Percentiles rank a stretch among this genome's conserved stretches.
phyloP scores from a whole-genome alignment of 2,329 filamentous ascomycete genomes.

The Fonsecaea monophora region DNA sequence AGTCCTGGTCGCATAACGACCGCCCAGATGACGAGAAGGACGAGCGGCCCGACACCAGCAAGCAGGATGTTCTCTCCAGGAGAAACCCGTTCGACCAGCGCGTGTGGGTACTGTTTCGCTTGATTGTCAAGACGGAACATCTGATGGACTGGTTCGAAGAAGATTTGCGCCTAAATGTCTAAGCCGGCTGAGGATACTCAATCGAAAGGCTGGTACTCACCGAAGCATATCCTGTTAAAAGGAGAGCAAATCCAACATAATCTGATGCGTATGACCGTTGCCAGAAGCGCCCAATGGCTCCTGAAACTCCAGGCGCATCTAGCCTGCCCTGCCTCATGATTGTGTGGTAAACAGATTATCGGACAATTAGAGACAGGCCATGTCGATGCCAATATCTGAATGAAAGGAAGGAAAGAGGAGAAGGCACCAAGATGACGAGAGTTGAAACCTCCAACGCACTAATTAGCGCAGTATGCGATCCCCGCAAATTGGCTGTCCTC shows the following conservation, averaged over 20 bases:
- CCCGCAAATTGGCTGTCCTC: conserved; percentile 36
- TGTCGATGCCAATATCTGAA: background rate
- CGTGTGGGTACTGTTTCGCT: conserved; percentile 84
- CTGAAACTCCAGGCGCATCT: conserved; percentile 48
- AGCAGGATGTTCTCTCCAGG: conserved; percentile 77
- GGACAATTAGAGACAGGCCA: background rate
- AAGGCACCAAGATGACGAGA: background rate
- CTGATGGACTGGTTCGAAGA: conserved; percentile 86
- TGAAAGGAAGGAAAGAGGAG: background rate
- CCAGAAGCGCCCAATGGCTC: conserved; percentile 59
- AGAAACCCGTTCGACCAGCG: conserved; percentile 80
- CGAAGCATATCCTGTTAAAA: conserved; percentile 70
- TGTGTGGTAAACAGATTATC: background rate
- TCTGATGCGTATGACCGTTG: conserved; percentile 84
- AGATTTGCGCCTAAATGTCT: conserved; percentile 67
- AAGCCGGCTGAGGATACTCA: conserved; percentile 14
- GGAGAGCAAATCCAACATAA: conserved; percentile 76
- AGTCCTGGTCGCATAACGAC: conserved; percentile 65
- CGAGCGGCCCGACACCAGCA: conserved; percentile 73
- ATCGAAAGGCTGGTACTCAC: conserved; percentile 14
- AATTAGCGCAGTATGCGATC: conserved; percentile 7
- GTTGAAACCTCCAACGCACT: background rate
- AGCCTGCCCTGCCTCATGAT: conserved; percentile 20
- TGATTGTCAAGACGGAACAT: conserved; percentile 91
- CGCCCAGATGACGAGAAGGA: conserved; percentile 71